Evolutionary conservation across 2,329 filamentous ascomycete genomes (phyloP), one percentile per base, ranked within the genome.

Genomic region (Colletotrichum acutatum): DNA sequence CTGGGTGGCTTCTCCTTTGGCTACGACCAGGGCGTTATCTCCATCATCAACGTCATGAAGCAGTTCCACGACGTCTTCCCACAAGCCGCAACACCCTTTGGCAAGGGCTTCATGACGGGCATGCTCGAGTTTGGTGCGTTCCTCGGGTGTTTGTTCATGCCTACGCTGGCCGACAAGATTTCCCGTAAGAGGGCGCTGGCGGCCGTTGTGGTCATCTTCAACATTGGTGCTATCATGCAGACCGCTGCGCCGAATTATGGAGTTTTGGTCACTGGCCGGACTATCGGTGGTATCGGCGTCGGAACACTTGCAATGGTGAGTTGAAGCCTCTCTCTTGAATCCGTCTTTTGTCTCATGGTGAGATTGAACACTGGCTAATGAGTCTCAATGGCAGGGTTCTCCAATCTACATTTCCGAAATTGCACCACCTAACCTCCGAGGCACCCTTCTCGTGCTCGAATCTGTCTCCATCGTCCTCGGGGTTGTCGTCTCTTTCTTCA

Each of bases 401-500:
- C 79, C 79, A 2, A 62, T 80, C 11, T 76, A 76, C 46, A 86
- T 80, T 30, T 80, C 79, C 4, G 80, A 81, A 74, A 78, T 82
- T 30, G 75, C 80, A 1, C 83, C 82, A 2, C 82, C 83, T 0
- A 80, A 84, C 61, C 79, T 84, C 1, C 76, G 83, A 60, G 84
- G 84, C 3, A 78, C 82, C 3, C 77, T 85, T 14, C 82, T 89
- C 4, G 80, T 88, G 75, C 86, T 89, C 79, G 88, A 88, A 76
- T 81, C 82, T 4, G 84, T 89, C 75, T 86, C 83, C 4, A 81
- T 89, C 71, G 86, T 89, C 56, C 85, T 86, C 62, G 90, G 87
- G 5, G 85, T 85, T 64, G 84, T 89, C 8, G 80, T 88, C 42
- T 85, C 87, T 2, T 90, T 85, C 76, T 90, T 86, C 85, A 87